Evolutionary conservation across 129 eudicot genomes (phyloP), one percentile per base, ranked within the genome.

Genomic region (Arctium lappa): DNA sequence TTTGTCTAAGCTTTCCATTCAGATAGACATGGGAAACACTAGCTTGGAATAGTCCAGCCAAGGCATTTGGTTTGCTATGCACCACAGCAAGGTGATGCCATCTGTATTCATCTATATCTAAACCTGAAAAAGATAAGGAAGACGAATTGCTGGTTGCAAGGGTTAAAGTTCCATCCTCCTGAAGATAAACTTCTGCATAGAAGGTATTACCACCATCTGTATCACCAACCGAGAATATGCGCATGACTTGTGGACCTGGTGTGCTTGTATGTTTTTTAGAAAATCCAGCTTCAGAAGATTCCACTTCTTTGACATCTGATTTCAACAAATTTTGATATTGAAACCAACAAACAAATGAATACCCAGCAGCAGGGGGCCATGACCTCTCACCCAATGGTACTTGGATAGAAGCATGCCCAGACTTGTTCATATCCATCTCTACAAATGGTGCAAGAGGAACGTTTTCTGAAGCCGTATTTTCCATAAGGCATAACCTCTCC

Each of bases 291-390:
- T 86, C 89, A 27, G 91, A 80, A 72, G 81, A 76, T 72, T 92
- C 95, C 32, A 31, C 6, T 75, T 89, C 95, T 78, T 83, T 90
- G 18, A 78, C 78, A 3, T 88, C 89, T 74, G 95, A 78, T 79
- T 90, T 93, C 50, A 89, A 65, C 12, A 93, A 87, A 85, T 87
- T 96, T 68, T 86, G 89, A 81, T 62, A 93, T 79, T 96, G 99
- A 86, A 96, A 96, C 99, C 99, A 96, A 79, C 99, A 96, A 69
- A 91, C 91, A 70, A 96, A 96, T 31, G 99, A 93, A 90, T 96
- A 96, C 78, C 99, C 99, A 73, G 99, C 99, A 84, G 93, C 95
- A 50, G 99, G 99, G 44, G 99, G 99, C 99, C 99, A 96, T 62
- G 99, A 93, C 81, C 99, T 88, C 72, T 96, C 98, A 36, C 99